A percentile compares a stretch with the other conserved stretches of the same genome.
Evolutionary conservation across 495 filamentous ascomycete species (phyloP).

Genomic region (Annulohypoxylon bovei): DNA sequence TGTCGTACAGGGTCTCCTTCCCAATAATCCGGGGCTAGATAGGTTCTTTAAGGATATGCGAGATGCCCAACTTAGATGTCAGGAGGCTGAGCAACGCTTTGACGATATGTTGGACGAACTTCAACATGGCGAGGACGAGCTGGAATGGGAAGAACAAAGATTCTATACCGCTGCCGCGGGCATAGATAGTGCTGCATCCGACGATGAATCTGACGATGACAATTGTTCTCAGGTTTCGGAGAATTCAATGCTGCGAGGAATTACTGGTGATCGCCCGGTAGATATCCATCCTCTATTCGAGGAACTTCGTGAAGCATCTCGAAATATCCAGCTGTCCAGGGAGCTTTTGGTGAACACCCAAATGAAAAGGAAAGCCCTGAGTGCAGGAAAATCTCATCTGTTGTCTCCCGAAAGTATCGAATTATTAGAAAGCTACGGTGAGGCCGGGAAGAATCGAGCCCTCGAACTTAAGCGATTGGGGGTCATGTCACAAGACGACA

Average conservation of each 20-base stretch:
- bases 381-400: slow-evolving; percentile 41
- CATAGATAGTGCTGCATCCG: slow-evolving; percentile 11
- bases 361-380: slow-evolving; percentile 44
- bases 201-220: slow-evolving; percentile 34
- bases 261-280: slow-evolving; percentile 43
- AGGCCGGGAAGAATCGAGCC: slow-evolving; percentile 42
- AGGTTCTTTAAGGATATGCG: slow-evolving; percentile 42
- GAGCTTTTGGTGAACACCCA: slow-evolving; percentile 45
- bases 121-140: slow-evolving; percentile 28
- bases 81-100: slow-evolving; percentile 42
- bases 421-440: slow-evolving; percentile 41
- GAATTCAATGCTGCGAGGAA: slow-evolving; percentile 37
- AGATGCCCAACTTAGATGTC: slow-evolving; percentile 28
- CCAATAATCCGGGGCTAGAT: slow-evolving; percentile 27
- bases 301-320: slow-evolving; percentile 40
- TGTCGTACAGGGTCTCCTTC: slow-evolving; percentile 37
- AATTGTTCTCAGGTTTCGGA: slow-evolving; percentile 29
- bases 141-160: slow-evolving; percentile 32
- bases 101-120: slow-evolving; percentile 41
- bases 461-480: slow-evolving; percentile 41
- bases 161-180: slow-evolving; percentile 39
- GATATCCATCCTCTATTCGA: slow-evolving; percentile 43
- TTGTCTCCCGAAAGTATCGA: slow-evolving; percentile 41
- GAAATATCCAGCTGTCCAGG: slow-evolving; percentile 44
- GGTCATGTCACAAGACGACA: slow-evolving; percentile 44